These are phyloP conservation scores for Limnanthes douglasii DNA, from an alignment of 345 rosid species.

Conservation along the genomic window DNA sequence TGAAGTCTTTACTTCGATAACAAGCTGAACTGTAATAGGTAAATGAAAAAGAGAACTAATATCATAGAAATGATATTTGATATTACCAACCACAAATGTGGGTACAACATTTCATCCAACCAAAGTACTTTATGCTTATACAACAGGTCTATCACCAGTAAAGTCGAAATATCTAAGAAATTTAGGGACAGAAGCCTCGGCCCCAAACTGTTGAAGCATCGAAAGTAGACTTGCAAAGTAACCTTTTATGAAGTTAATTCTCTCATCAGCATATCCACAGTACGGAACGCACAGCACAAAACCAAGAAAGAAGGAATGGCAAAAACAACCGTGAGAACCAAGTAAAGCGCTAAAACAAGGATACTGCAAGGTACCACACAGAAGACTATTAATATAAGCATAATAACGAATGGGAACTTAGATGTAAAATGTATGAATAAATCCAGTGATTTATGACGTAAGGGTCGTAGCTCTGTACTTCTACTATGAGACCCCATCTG, in stretches of 20 bases:
- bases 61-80: too few species aligned
- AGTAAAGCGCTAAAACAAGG: conserved; percentile 32
- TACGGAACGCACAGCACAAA: conserved; percentile 41
- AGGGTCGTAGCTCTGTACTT: conserved; percentile 21
- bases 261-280: conserved; percentile 45
- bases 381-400: conserved; percentile 30
- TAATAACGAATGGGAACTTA: conserved; percentile 38
- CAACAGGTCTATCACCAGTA: not conserved
- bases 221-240: not conserved
- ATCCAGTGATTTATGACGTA: conserved; percentile 32
- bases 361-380: conserved; percentile 50
- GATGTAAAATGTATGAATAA: conserved; percentile 41
- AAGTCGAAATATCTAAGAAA: not conserved
- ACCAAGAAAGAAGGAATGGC: conserved; percentile 43
- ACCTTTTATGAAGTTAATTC: conserved; percentile 7
- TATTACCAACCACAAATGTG: too few species aligned
- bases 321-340: conserved; percentile 35
- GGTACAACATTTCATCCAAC: not conserved
- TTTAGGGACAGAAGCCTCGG: not conserved
- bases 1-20: too few species aligned
- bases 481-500: conserved; percentile 7
- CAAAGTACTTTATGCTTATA: not conserved
- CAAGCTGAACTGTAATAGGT: too few species aligned
- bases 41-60: too few species aligned
- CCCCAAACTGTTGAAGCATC: not conserved